Conservation (phyloP, 352 stramenopile genomes). For the Thalassiosira allenii region DNA sequence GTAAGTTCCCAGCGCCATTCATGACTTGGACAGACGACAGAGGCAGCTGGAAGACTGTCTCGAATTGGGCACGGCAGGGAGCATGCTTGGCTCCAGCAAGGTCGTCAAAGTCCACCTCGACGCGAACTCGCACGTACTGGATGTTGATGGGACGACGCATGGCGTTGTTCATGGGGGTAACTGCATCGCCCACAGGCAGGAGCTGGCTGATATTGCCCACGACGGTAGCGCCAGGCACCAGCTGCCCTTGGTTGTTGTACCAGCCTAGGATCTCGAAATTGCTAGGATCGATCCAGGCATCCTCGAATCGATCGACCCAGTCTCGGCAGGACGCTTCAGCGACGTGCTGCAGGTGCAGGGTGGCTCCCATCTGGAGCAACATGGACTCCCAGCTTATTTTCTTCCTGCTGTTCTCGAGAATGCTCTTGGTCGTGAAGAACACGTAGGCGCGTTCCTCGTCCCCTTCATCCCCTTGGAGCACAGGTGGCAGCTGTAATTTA, state of each 20-base stretch:
- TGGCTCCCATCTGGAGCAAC: too few species aligned
- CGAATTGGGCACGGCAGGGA: neutral
- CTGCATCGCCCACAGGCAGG: neutral
- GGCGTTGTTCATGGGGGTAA: neutral
- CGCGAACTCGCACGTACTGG: conserved; percentile 15
- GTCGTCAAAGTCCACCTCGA: conserved; percentile 12
- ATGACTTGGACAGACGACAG: neutral
- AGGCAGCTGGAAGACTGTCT: neutral
- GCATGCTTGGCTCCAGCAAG: neutral
- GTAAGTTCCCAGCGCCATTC: too few species aligned
- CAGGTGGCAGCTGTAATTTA: too few species aligned
- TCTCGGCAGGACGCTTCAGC: too few species aligned
- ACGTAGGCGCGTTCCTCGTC: too few species aligned
- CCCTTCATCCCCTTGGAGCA: too few species aligned
- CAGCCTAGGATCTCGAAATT: conserved; percentile 6
- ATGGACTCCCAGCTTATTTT: too few species aligned
- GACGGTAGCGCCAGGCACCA: neutral
- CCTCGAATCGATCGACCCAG: neutral
- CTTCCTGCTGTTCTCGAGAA: too few species aligned
- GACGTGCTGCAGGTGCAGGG: too few species aligned
- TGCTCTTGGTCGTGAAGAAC: too few species aligned
- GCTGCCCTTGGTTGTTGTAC: neutral
- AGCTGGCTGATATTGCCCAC: too few species aligned
- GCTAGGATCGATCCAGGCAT: conserved; percentile 1
- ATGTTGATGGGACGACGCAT: conserved; percentile 4